A percentile compares a stretch with the other conserved stretches of the same genome.
Evolutionary conservation across 768 basidiomycete genomes (phyloP).

Genomic region (Naganishia vaughanmartiniae): DNA sequence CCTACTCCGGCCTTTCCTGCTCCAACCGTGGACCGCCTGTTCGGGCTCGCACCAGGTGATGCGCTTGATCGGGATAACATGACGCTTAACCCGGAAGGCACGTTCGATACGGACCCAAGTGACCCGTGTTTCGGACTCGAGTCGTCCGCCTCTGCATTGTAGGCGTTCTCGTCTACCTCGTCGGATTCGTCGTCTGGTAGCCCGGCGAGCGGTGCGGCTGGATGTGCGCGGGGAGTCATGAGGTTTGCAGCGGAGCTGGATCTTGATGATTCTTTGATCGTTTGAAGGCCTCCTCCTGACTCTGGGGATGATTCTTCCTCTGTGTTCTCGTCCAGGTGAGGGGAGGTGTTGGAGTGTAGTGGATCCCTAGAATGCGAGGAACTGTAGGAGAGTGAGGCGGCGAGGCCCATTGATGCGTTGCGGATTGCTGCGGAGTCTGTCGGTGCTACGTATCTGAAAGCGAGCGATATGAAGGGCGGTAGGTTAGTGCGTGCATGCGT

Average conservation of each 20-base stretch:
- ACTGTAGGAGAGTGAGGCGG: slow-evolving; percentile 21
- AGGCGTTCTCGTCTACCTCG: background rate
- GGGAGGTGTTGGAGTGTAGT: background rate
- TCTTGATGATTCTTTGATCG: slow-evolving; percentile 7
- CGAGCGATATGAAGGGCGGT: too few species aligned
- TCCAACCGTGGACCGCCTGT: background rate
- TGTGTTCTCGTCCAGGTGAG: background rate
- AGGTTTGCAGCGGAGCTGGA: background rate
- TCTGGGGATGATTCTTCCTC: background rate
- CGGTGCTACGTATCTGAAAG: slow-evolving; percentile 11
- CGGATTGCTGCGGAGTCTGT: slow-evolving; percentile 41
- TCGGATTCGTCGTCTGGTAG: background rate
- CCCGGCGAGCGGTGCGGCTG: background rate
- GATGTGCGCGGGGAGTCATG: background rate
- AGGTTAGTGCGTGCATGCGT: too few species aligned
- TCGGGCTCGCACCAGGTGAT: slow-evolving; percentile 25
- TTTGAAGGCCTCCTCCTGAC: background rate
- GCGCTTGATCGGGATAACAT: slow-evolving; percentile 41
- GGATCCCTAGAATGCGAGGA: slow-evolving; percentile 2
- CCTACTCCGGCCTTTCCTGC: too few species aligned
- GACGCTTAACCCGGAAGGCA: slow-evolving; percentile 42
- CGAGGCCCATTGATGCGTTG: slow-evolving; percentile 38
- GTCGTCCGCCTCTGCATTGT: slow-evolving; percentile 17
- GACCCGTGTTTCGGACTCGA: slow-evolving; percentile 32
- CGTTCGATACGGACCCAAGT: slow-evolving; percentile 26